A percentile compares a stretch with the other conserved stretches of the same genome.
Conservation (phyloP, 495 filamentous ascomycete genomes). For the Lasiosphaeria ovina region DNA sequence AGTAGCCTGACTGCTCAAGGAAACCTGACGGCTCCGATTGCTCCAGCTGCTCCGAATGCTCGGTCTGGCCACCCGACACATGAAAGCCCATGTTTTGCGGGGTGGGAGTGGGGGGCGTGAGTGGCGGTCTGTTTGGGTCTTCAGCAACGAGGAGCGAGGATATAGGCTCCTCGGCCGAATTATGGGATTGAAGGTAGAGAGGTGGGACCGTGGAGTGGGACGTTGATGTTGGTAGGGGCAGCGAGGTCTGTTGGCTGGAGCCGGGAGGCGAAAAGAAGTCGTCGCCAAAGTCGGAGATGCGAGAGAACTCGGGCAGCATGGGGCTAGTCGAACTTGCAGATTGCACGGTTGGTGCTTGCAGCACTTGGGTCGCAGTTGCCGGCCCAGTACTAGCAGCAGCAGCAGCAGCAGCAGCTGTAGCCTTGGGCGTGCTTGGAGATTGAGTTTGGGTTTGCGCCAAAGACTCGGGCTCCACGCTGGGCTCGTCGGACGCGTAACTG, state of each 20-base stretch:
- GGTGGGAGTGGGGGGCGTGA: too few relatives aligned
- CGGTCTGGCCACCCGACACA: too few relatives aligned
- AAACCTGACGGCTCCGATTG: too few relatives aligned
- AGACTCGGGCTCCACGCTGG: constrained; percentile 10
- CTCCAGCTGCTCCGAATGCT: too few relatives aligned
- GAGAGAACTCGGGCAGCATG: constrained; percentile 62
- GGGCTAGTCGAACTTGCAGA: constrained; percentile 53
- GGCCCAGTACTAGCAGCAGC: background rate
- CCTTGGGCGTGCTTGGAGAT: constrained; percentile 1
- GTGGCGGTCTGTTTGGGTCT: too few relatives aligned
- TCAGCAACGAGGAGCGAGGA: too few relatives aligned
- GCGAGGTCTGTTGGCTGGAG: constrained; percentile 10
- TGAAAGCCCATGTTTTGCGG: too few relatives aligned
- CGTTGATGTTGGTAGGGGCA: background rate
- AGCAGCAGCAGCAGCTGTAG: background rate
- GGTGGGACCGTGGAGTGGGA: background rate
- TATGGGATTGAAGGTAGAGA: too few relatives aligned
- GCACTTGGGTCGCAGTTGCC: background rate
- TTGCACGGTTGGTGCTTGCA: constrained; percentile 37
- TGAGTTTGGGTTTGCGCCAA: background rate
- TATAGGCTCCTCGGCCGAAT: too few relatives aligned
- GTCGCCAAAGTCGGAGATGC: constrained; percentile 63
- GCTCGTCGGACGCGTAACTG: constrained; percentile 20
- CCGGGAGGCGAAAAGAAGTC: constrained; percentile 39
- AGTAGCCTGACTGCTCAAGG: too few relatives aligned